phyloP scores from a whole-genome alignment of 495 filamentous ascomycete species.

The Lophiotrema nucula region DNA sequence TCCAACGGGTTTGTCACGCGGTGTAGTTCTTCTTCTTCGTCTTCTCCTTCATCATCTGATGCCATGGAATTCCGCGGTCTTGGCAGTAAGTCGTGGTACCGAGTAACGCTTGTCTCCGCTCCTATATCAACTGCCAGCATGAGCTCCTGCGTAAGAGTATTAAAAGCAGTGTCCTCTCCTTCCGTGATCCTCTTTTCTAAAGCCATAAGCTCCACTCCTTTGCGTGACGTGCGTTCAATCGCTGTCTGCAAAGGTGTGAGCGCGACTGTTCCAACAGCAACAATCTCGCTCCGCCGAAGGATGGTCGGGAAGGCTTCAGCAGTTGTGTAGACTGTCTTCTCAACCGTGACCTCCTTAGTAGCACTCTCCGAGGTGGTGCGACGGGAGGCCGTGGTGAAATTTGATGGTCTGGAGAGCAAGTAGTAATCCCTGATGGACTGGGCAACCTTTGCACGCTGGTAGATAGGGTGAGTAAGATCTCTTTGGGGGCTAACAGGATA shows the following conservation, averaged over 20 bases:
- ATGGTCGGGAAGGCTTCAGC: constrained; percentile 90
- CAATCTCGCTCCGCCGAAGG: constrained; percentile 80
- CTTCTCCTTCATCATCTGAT: constrained; percentile 40
- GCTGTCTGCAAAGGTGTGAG: constrained; percentile 80
- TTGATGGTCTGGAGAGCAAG: constrained; percentile 67
- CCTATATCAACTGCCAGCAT: constrained; percentile 66
- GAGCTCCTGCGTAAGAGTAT: constrained; percentile 69
- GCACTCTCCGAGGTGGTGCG: constrained; percentile 64
- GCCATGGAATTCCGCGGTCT: constrained; percentile 44
- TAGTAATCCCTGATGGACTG: constrained; percentile 79
- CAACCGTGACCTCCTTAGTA: constrained; percentile 68
- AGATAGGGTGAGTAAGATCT: constrained; percentile 80
- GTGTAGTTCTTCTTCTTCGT: constrained; percentile 48
- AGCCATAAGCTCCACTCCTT: constrained; percentile 77
- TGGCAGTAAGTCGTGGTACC: constrained; percentile 72
- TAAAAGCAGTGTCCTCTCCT: constrained; percentile 65
- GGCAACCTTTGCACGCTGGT: constrained; percentile 80
- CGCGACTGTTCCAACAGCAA: constrained; percentile 61
- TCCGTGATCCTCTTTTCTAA: constrained; percentile 74
- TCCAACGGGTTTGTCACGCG: constrained; percentile 64
- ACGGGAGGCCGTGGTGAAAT: constrained; percentile 70
- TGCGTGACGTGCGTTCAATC: constrained; percentile 85
- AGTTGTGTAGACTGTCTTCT: constrained; percentile 84
- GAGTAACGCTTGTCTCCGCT: constrained; percentile 67
- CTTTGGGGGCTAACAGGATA: constrained; percentile 76